Conservation (phyloP, 768 basidiomycete species). For the Tricholoma matsutake region DNA sequence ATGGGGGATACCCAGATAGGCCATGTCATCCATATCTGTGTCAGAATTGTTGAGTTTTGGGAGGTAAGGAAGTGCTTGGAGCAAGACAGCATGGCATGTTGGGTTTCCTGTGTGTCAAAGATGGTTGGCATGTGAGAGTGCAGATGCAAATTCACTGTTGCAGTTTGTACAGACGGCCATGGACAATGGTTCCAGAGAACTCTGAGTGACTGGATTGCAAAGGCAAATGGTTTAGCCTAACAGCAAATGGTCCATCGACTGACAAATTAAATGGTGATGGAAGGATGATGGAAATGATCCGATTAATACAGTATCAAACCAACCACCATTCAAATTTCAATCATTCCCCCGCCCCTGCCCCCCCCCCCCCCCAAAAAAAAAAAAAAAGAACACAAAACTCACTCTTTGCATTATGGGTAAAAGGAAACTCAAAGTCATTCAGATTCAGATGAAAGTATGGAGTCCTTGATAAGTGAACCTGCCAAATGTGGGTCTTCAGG, state of each 20-base stretch:
- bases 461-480: too few species aligned
- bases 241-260: not conserved
- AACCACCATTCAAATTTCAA: too few species aligned
- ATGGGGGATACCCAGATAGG: not conserved
- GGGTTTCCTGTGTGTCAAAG: not conserved
- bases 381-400: too few species aligned
- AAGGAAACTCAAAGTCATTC: too few species aligned
- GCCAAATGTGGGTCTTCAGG: too few species aligned
- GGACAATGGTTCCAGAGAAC: not conserved
- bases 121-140: not conserved
- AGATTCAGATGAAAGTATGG: too few species aligned
- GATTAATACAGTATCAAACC: too few species aligned
- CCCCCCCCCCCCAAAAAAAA: too few species aligned
- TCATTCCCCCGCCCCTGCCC: too few species aligned
- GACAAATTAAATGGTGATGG: too few species aligned
- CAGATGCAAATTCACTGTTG: not conserved
- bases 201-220: not conserved
- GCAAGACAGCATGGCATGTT: not conserved
- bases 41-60: not conserved
- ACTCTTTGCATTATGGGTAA: too few species aligned
- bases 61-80: not conserved
- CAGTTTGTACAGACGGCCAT: slow-evolving; percentile 1
- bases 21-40: not conserved
- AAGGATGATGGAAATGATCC: too few species aligned
- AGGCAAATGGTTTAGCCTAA: not conserved